Percentiles rank a stretch among this genome's conserved stretches.
phyloP scores from a whole-genome alignment of 73 alveolate genomes.

The Tetrahymena elliotti region DNA sequence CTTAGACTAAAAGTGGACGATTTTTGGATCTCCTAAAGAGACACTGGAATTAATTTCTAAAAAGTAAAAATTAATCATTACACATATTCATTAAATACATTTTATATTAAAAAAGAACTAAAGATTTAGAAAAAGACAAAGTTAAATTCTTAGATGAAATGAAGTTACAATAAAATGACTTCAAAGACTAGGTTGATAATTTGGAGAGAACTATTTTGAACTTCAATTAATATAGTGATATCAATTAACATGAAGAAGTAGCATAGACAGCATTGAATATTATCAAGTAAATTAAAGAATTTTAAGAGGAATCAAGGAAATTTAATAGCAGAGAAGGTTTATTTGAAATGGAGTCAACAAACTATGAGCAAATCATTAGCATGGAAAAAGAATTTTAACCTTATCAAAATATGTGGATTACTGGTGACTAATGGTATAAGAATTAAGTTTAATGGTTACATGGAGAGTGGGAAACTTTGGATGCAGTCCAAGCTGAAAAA shows the following conservation, averaged over 20 bases:
- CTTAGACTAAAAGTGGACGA: slow-evolving; percentile 88
- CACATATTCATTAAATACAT: background rate
- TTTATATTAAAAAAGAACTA: slow-evolving; percentile 47
- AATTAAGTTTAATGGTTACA: slow-evolving; percentile 64
- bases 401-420: slow-evolving; percentile 78
- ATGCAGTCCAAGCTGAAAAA: slow-evolving; percentile 71
- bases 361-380: slow-evolving; percentile 78
- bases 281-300: slow-evolving; percentile 81
- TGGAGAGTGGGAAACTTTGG: slow-evolving; percentile 76
- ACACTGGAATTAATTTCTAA: slow-evolving; percentile 66
- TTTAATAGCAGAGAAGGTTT: slow-evolving; percentile 91
- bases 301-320: slow-evolving; percentile 78
- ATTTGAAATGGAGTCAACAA: slow-evolving; percentile 87
- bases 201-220: slow-evolving; percentile 84
- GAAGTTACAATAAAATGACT: slow-evolving; percentile 87
- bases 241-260: slow-evolving; percentile 79
- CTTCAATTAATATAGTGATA: slow-evolving; percentile 83
- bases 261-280: slow-evolving; percentile 80
- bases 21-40: slow-evolving; percentile 93
- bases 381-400: slow-evolving; percentile 84
- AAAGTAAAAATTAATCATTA: background rate
- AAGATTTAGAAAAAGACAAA: slow-evolving; percentile 89
- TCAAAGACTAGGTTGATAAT: slow-evolving; percentile 84
- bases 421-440: slow-evolving; percentile 70
- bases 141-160: slow-evolving; percentile 84